phyloP scores from a whole-genome alignment of 2,329 filamentous ascomycete genomes.

The Thelonectria blattea region DNA sequence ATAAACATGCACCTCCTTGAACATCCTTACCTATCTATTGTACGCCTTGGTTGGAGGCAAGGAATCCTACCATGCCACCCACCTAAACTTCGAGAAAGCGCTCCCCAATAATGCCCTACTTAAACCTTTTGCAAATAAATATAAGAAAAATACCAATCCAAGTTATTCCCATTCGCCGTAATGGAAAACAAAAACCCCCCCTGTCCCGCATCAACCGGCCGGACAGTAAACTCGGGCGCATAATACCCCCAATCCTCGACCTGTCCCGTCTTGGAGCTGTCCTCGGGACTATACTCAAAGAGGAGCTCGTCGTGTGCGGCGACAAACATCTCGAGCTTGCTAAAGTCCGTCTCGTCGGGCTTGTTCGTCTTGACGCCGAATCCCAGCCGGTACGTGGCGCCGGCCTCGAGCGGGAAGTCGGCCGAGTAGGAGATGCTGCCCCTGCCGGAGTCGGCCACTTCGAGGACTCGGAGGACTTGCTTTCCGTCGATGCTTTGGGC shows the following conservation, averaged over 20 bases:
- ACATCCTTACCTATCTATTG: too few species aligned
- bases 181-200: neutral
- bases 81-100: too few species aligned
- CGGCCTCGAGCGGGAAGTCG: neutral
- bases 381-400: neutral
- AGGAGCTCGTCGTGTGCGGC: conserved; percentile 2
- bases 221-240: neutral
- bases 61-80: too few species aligned
- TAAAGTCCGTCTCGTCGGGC: neutral
- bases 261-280: neutral
- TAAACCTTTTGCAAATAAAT: neutral
- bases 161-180: neutral
- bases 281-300: neutral
- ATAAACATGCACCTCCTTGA: too few species aligned
- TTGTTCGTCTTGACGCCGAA: conserved; percentile 1
- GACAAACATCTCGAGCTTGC: neutral
- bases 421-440: neutral
- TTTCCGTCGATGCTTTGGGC: neutral
- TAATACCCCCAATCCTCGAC: neutral
- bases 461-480: neutral
- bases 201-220: neutral
- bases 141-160: conserved; percentile 3
- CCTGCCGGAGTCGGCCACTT: neutral
- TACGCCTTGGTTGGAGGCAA: too few species aligned
- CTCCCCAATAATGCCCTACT: too few species aligned